These are phyloP conservation scores for Clitopilus hobsonii DNA, from an alignment of 768 basidiomycete genomes.

Conservation along the genomic window DNA sequence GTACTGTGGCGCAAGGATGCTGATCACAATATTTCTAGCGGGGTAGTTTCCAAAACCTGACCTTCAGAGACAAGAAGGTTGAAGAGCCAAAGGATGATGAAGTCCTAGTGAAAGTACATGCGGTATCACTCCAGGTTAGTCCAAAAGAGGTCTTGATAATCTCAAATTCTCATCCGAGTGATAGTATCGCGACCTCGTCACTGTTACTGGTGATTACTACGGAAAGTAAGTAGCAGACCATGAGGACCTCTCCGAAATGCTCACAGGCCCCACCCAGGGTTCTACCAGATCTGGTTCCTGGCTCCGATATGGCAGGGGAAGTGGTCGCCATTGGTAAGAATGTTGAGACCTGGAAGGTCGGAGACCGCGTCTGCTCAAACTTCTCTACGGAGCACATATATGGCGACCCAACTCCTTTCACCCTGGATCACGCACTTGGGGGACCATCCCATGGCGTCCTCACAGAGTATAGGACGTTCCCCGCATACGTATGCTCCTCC, in stretches of 20 bases:
- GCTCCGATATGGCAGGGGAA: slow-evolving; percentile 53
- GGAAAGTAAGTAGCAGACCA: slow-evolving; percentile 16
- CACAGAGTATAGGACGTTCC: slow-evolving; percentile 45
- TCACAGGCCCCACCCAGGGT: neutral
- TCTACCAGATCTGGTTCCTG: slow-evolving; percentile 20
- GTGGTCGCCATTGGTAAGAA: slow-evolving; percentile 39
- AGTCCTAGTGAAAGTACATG: slow-evolving; percentile 48
- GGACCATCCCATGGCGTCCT: slow-evolving; percentile 45
- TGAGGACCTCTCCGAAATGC: neutral
- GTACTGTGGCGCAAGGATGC: neutral
- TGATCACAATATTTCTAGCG: slow-evolving; percentile 4
- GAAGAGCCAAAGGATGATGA: slow-evolving; percentile 33
- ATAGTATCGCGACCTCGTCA: slow-evolving; percentile 47
- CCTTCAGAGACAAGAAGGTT: slow-evolving; percentile 19
- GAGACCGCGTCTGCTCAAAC: slow-evolving; percentile 53
- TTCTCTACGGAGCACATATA: slow-evolving; percentile 40
- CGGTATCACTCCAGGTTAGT: slow-evolving; percentile 54
- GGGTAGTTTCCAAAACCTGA: slow-evolving; percentile 17
- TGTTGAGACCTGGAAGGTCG: slow-evolving; percentile 42
- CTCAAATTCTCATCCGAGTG: too few species aligned
- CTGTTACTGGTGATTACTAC: slow-evolving; percentile 33
- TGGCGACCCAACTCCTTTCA: slow-evolving; percentile 31
- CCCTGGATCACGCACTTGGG: slow-evolving; percentile 32
- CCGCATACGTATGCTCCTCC: slow-evolving; percentile 26
- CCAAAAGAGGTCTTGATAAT: too few species aligned